Conservation (phyloP, 495 filamentous ascomycete genomes). For the Baudoinia panamericana region DNA sequence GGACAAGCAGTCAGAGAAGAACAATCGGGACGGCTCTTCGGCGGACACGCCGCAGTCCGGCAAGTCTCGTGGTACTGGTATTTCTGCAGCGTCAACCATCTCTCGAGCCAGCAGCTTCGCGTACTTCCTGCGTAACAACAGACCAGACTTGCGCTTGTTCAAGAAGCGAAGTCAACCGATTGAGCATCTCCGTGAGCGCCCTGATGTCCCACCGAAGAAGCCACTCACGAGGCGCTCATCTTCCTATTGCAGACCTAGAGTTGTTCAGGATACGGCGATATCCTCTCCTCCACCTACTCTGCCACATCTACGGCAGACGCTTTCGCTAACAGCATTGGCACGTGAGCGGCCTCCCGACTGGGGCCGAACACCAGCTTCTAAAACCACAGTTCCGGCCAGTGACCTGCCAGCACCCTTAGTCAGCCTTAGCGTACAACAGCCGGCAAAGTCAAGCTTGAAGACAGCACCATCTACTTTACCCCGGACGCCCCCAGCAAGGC, state of each 20-base stretch:
- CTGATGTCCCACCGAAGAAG: not conserved
- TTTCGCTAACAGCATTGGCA: no score
- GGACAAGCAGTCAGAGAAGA: no score
- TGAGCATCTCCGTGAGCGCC: slow-evolving; percentile 1
- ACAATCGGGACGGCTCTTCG: no score
- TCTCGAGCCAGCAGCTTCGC: slow-evolving; percentile 17
- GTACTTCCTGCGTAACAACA: slow-evolving; percentile 4
- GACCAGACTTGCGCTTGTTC: slow-evolving; percentile 9
- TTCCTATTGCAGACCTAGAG: slow-evolving; percentile 16
- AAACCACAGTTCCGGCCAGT: no score
- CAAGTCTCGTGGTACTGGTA: slow-evolving; percentile 1
- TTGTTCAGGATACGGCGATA: slow-evolving; percentile 11
- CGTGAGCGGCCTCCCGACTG: no score
- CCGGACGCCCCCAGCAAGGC: no score
- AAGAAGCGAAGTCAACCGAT: slow-evolving; percentile 13
- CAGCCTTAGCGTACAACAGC: no score
- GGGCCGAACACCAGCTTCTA: no score
- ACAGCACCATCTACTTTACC: no score
- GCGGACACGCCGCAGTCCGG: no score
- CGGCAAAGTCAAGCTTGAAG: no score
- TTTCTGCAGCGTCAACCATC: not conserved
- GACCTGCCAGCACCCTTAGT: no score
- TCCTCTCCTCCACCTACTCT: not conserved
- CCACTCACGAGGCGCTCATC: not conserved
- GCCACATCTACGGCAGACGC: not conserved